Base-by-base conservation (phyloP, 805 yeast genomes). In the Jamesozyma lodderae region DNA sequence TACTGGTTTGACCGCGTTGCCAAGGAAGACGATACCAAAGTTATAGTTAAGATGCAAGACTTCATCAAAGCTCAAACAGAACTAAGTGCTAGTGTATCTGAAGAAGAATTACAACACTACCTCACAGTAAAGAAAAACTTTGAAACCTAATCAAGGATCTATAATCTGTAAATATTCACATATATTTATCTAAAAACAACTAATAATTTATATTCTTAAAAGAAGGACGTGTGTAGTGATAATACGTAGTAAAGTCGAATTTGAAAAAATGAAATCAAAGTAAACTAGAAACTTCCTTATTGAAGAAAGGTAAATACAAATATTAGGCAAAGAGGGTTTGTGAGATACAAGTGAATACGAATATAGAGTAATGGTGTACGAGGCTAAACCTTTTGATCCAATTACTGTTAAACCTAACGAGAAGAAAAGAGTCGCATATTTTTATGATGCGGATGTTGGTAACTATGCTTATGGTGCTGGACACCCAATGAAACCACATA, bases 401-500 rank as follows among this genome's bases (percentile, higher is more conserved):
- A 62, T 78, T 41, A 67, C 68, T 41, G 77, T 77, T 41, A 69
- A 70, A 46, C 69, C 79, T 13, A 70, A 65, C 43, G 73, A 72
- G 32, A 60, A 59, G 49, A 47, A 57, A 53, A 63, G 82, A 30
- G 87, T 81, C 22, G 90, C 92, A 0, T 81, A 81, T 55, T 81
- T 81, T 59, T 81, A 81, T 54, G 90, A 81, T 60, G 76, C 95
- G 21, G 98, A 90, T 59, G 95, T 92, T 34, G 97, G 97, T 25
- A 92, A 92, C 66, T 90, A 90, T 63, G 95, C 96, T 32, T 92
- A 92, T 59, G 97, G 97, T 41, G 92, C 96, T 4, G 96, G 96
- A 21, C 98, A 92, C 62, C 96, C 96, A 29, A 92, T 92, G 98
- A 92, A 92, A 60, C 98, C 98, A 18, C 96, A 90, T 62, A 78